Evolutionary conservation across 345 rosid species (phyloP).

Genomic region (Schrenkiella parvula): DNA sequence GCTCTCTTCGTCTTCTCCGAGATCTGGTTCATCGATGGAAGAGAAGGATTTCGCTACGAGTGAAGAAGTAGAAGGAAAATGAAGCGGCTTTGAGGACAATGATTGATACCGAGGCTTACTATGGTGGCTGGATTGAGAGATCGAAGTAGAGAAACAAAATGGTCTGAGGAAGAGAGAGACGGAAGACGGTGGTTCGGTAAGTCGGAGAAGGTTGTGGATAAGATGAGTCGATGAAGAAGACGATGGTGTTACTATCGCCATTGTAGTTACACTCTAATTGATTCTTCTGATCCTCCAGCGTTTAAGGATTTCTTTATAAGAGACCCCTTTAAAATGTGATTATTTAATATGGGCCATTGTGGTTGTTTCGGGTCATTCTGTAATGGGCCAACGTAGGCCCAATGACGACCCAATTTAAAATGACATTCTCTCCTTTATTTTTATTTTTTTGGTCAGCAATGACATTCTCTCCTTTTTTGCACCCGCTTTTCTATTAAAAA

Average conservation of each 20-base stretch:
- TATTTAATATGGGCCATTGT: too few relatives aligned
- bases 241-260: conserved; percentile 28
- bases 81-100: neutral
- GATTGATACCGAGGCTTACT: neutral
- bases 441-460: neutral
- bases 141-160: conserved; percentile 7
- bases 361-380: neutral
- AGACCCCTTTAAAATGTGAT: neutral
- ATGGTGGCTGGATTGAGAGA: neutral
- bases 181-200: conserved; percentile 20
- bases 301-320: neutral
- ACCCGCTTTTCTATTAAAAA: neutral
- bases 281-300: neutral
- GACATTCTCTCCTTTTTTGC: neutral
- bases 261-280: neutral
- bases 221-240: conserved; percentile 32
- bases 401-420: neutral
- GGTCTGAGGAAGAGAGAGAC: conserved; percentile 16
- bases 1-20: conserved; percentile 11
- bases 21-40: conserved; percentile 4
- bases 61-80: neutral
- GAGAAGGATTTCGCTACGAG: conserved; percentile 20
- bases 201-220: conserved; percentile 32
- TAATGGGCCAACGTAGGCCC: conserved; percentile 4
- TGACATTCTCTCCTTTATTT: neutral